These are phyloP conservation scores for Hypoxylon sp. DNA, from an alignment of 2,329 filamentous ascomycete species.

Conservation along the genomic window DNA sequence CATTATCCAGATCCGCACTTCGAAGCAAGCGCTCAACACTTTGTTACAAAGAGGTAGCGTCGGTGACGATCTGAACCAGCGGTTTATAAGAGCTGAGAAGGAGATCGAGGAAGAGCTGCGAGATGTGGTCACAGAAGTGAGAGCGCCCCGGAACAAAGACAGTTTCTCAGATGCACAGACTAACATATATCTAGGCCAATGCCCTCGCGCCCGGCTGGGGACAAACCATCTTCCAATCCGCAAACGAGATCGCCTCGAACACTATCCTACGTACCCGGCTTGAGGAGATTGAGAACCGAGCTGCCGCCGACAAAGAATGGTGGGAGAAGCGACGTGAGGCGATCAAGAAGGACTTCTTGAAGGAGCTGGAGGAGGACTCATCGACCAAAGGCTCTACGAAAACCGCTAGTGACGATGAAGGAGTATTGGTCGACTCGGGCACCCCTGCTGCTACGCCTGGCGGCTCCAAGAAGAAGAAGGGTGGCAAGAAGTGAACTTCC, in stretches of 20 bases:
- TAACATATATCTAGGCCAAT: slow-evolving; percentile 77
- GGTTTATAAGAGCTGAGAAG: slow-evolving; percentile 92
- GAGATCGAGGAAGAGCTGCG: slow-evolving; percentile 97
- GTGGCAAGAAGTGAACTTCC: slow-evolving; percentile 70
- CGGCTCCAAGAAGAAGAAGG: slow-evolving; percentile 69
- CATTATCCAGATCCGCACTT: slow-evolving; percentile 87
- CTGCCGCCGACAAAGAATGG: slow-evolving; percentile 85
- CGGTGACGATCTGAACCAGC: slow-evolving; percentile 95
- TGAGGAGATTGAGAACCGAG: slow-evolving; percentile 80
- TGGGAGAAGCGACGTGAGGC: slow-evolving; percentile 87
- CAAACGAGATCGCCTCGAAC: slow-evolving; percentile 95
- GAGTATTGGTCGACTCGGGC: slow-evolving; percentile 79
- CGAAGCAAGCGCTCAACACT: slow-evolving; percentile 88
- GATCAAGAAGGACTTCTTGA: slow-evolving; percentile 84
- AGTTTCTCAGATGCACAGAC: neutral
- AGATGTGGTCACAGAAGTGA: slow-evolving; percentile 92
- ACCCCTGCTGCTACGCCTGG: slow-evolving; percentile 56
- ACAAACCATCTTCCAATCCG: slow-evolving; percentile 94
- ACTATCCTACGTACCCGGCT: slow-evolving; percentile 80
- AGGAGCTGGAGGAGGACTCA: slow-evolving; percentile 79
- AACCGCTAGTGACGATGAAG: slow-evolving; percentile 76
- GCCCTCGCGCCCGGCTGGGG: slow-evolving; percentile 91
- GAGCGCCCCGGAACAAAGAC: slow-evolving; percentile 44
- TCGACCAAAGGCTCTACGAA: slow-evolving; percentile 55
- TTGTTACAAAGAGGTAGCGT: slow-evolving; percentile 92